Evolutionary conservation across 306 rosid species (phyloP).

Genomic region (Arachis hypogaea): DNA sequence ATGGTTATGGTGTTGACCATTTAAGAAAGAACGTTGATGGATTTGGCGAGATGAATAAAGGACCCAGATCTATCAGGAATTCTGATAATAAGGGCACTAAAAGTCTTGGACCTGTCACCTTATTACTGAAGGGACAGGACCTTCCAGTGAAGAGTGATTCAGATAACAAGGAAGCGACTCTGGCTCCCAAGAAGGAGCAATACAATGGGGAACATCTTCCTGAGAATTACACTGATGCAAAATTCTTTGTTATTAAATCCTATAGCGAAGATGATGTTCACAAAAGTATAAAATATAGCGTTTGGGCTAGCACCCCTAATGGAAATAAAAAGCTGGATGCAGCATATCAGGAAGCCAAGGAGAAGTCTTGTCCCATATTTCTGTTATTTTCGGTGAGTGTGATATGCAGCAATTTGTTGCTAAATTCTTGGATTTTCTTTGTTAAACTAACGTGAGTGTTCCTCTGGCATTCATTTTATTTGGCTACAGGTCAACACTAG

Average conservation of each 20-base stretch:
- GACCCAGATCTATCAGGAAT: constrained; percentile 53
- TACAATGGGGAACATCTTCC: constrained; percentile 46
- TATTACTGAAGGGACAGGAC: constrained; percentile 49
- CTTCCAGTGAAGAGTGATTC: constrained; percentile 38
- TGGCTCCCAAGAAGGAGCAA: constrained; percentile 43
- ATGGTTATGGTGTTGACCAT: constrained; percentile 28
- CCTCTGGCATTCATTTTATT: not conserved
- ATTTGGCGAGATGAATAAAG: constrained; percentile 52
- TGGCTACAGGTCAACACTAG: constrained; percentile 55
- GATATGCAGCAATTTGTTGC: not conserved
- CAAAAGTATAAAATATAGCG: constrained; percentile 57
- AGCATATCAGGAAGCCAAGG: constrained; percentile 55
- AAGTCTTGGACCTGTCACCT: constrained; percentile 43
- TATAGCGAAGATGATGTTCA: constrained; percentile 66
- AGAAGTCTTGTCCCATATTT: constrained; percentile 53
- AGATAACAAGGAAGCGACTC: constrained; percentile 34
- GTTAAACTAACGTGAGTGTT: constrained; percentile 5
- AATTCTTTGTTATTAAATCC: constrained; percentile 54
- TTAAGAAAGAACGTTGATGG: constrained; percentile 42
- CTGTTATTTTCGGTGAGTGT: constrained; percentile 56
- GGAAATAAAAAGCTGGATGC: constrained; percentile 56
- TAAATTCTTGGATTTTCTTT: not conserved
- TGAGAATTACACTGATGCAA: constrained; percentile 50
- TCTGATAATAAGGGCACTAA: constrained; percentile 31
- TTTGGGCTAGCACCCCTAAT: constrained; percentile 64